Base-by-base conservation (phyloP, 2,329 filamentous ascomycete genomes). In the Tolypocladium cylindrosporum region DNA sequence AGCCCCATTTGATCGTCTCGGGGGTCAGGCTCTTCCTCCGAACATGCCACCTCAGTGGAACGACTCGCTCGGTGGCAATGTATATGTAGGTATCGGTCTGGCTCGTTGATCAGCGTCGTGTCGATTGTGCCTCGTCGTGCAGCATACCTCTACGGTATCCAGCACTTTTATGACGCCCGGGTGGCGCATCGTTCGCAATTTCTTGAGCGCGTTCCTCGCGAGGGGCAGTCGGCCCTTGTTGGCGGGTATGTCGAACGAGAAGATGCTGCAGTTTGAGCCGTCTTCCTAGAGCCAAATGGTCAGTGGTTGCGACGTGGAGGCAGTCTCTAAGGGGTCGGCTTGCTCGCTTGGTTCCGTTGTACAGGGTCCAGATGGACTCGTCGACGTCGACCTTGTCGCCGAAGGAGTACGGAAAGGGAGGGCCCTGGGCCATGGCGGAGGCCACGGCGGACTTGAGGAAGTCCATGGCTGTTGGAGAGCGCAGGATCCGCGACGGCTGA, bases 381-480 rank as follows among this genome's bases (percentile, higher is more conserved):
- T 95, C 90, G 56, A 94, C 80, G 71, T 97, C 93, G 60, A 97
- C 89, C 71, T 88, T 85, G 73, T 99, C 94, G 67, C 92, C 93
- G 70, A 97, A 94, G 54, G 83, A 87, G 71, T 96, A 97, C 5
- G 91, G 91, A 69, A 97, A 96, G 7, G 92, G 87, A 56, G 92
- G 91, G 2, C 93, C 92, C 72, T 96, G 94, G 52, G 94, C 90
- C 68, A 99, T 97, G 65, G 92, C 93, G 61, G 94, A 97, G 52
- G 92, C 93, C 70, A 97, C 91, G 56, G 94, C 94, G 61, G 92
- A 97, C 76, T 97, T 97, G 70, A 99, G 83, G 69, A 97, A 97
- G 73, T 99, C 92, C 94, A 99, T 99, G 65, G 65, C 48, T 37
- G 45, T 43, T 51, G 43, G 45, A 40, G 24, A 37, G 42, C n/a